Conservation (phyloP, 2,329 filamentous ascomycete genomes). For the Trichoderma breve region DNA sequence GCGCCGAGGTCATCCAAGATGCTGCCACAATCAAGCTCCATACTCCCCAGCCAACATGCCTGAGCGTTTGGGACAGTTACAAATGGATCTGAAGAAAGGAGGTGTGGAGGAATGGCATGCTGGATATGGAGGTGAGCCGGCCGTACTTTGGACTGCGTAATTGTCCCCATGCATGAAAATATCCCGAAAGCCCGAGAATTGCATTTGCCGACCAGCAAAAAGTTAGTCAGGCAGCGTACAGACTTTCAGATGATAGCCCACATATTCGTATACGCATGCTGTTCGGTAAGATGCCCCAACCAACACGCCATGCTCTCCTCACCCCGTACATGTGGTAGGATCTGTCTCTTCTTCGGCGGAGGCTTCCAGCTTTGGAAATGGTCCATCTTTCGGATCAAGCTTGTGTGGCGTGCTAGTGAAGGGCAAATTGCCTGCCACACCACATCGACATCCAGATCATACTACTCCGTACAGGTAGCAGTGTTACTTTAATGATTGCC, state of each 20-base stretch:
- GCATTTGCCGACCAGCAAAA: background rate
- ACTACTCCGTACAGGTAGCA: background rate
- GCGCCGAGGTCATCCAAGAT: background rate
- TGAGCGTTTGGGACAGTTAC: background rate
- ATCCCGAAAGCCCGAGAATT: background rate
- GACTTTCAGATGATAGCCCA: background rate
- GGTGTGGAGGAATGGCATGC: background rate
- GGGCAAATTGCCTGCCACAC: conserved; percentile 7
- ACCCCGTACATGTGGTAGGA: background rate
- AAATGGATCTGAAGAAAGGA: background rate
- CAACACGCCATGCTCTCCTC: background rate
- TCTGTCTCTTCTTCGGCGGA: background rate
- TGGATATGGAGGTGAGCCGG: background rate
- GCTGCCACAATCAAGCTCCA: background rate
- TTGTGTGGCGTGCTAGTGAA: background rate
- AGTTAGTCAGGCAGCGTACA: background rate
- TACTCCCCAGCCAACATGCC: background rate
- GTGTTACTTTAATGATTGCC: background rate
- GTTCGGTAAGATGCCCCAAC: background rate
- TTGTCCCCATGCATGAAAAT: background rate
- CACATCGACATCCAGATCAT: background rate
- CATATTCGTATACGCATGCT: background rate
- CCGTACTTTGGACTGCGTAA: background rate
- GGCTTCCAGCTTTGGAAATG: conserved; percentile 12
- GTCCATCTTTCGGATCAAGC: background rate